These are phyloP conservation scores for Ophiostoma perfectum DNA, from an alignment of 2,329 filamentous ascomycete species.

Conservation along the genomic window DNA sequence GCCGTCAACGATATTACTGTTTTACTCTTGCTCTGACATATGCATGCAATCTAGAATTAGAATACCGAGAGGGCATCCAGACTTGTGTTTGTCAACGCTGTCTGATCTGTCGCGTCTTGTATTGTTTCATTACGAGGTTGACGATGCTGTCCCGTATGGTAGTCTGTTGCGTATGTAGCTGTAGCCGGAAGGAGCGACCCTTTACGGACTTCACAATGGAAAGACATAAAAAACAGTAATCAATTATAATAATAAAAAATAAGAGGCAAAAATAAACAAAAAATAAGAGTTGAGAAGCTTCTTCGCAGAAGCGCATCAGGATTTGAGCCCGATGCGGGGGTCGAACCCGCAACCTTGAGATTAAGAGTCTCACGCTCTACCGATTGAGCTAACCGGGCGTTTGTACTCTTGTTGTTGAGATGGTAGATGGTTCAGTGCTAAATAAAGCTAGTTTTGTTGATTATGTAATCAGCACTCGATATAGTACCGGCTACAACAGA, in stretches of 20 bases:
- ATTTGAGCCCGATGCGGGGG: conserved; percentile 46
- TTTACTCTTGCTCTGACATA: background rate
- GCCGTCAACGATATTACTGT: conserved; percentile 4
- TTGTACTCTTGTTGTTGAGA: background rate
- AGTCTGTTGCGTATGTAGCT: no score
- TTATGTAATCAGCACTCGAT: background rate
- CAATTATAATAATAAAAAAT: background rate
- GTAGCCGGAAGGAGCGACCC: no score
- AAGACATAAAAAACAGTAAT: background rate
- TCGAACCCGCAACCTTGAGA: conserved; percentile 36
- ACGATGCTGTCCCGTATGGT: no score
- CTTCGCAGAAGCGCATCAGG: conserved; percentile 32
- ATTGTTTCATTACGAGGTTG: no score
- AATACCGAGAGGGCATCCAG: background rate
- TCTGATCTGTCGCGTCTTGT: no score
- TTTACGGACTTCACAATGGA: background rate
- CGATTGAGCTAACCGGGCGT: conserved; percentile 60
- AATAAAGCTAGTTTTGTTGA: background rate
- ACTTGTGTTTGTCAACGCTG: background rate
- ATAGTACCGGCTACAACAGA: background rate
- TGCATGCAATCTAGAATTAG: background rate
- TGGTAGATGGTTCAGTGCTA: background rate
- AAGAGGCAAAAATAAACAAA: background rate
- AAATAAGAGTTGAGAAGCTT: background rate
- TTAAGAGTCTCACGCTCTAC: conserved; percentile 70